Base-by-base conservation (phyloP, 768 basidiomycete genomes). In the Russula vinacea region DNA sequence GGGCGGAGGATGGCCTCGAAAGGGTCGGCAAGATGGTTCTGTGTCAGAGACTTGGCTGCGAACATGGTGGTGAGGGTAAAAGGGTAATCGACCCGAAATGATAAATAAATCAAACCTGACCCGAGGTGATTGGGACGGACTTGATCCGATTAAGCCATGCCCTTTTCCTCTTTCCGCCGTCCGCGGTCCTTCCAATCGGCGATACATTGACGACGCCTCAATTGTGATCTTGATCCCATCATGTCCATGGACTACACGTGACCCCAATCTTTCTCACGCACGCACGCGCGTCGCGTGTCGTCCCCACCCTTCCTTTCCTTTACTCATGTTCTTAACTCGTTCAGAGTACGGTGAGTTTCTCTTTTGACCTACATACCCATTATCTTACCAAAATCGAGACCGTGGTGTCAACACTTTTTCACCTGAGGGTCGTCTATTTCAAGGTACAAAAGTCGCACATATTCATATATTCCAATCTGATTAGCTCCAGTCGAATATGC, bases 341-440 rank as follows among this genome's bases (percentile, higher is more conserved):
- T 94, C 92, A 80, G 92, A 94, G 82, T 95, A 94, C 77, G 92
- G 92, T 91, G 62, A 52, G 74, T 42, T 42, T 45, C 26, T 5
- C 14, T 24, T 40, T 29, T 1, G 10, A 51, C 45, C 16, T n/a
- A 58, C 13, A 16, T 32, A 40, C 53, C 51, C 63, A 35, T 61
- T 22, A 65, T 29, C 5, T 62, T 54, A 33, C 32, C n/a, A 1
- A 26, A 17, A 13, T 29, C 9, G 16, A 92, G 95, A 98, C 77
- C 89, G 95, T 72, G 95, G 94, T 81, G 94, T 98, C 62, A 98
- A 97, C 80, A 98, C 96, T 68, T 98, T 98, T 81, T 98, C 96
- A 19, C 96, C 96, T 11, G 96, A 98, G 77, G 95, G 96, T 50
- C 94, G 96, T 73, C 78, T 99, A 67, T 99, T 98, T 79, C 96